A percentile compares a stretch with the other conserved stretches of the same genome.
phyloP scores from a whole-genome alignment of 768 basidiomycete species.

The Gymnopilus junonius region DNA sequence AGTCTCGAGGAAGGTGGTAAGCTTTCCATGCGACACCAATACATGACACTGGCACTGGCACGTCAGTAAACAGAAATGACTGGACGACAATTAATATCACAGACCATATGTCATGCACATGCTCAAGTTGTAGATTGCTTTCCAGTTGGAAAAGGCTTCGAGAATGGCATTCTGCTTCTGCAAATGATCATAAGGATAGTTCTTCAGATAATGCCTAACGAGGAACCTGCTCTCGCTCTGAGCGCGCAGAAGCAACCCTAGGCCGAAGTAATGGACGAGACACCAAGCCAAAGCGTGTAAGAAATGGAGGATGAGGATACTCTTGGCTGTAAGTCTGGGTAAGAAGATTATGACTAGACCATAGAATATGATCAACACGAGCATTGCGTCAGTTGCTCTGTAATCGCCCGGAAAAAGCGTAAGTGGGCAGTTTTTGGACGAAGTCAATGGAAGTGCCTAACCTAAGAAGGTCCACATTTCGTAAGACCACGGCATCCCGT shows the following conservation, averaged over 20 bases:
- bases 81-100: conserved; percentile 7
- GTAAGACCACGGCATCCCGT: conserved; percentile 80
- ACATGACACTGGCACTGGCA: conserved; percentile 68
- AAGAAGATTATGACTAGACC: conserved; percentile 60
- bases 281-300: conserved; percentile 86
- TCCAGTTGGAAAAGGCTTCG: conserved; percentile 97
- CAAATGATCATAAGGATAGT: conserved; percentile 81
- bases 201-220: conserved; percentile 92
- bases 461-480: conserved; percentile 87
- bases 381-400: conserved; percentile 86
- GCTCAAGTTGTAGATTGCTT: conserved; percentile 88
- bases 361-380: conserved; percentile 77
- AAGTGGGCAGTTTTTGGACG: conserved; percentile 18
- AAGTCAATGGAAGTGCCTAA: conserved; percentile 34
- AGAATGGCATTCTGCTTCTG: conserved; percentile 74
- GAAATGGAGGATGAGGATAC: conserved; percentile 71
- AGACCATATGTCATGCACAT: conserved; percentile 94
- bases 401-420: conserved; percentile 13
- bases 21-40: conserved; percentile 88
- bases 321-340: conserved; percentile 53
- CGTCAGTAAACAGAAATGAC: conserved; percentile 5
- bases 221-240: conserved; percentile 89
- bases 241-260: conserved; percentile 82
- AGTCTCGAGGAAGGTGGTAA: conserved; percentile 79
- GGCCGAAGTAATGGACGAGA: conserved; percentile 83